Evolutionary conservation across 148 eudicot genomes (phyloP), one percentile per base, ranked within the genome.

Genomic region (Rhododendron ovatum): DNA sequence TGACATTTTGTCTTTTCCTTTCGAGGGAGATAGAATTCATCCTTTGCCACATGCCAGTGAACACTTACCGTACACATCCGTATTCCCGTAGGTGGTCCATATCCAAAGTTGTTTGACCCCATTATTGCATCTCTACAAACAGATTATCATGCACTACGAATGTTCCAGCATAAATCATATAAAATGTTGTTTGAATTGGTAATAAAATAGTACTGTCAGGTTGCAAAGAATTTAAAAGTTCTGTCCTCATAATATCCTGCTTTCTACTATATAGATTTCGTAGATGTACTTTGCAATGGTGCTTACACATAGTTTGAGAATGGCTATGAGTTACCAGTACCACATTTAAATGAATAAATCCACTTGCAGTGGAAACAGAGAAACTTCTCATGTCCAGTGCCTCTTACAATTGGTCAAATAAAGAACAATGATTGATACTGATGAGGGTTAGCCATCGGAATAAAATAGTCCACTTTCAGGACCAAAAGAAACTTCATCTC

Each of bases 141-240:
- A 80, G 59, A 80, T 11, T 50, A 51, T 53, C 65, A 7, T 28
- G 35, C 83, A 51, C 37, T 53, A 30, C 30, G 26, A 80, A 48
- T 11, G 48, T 78, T 30, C 59, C 24, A 48, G n/a, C 82, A 80
- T 51, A 45, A 48, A 26, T 80, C 41, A 50, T 51, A 48, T 48
- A 63, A 51, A 80, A 50, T 43, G 17, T 47, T 51, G 33, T 28
- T 28, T 50, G 18, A 17, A 80, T 1, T 81, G 83, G 71, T 3
- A 53, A 39, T 50, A 15, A 53, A 50, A 28, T 81, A 59, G 35
- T 14, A 81, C n/a, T 48, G 55, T 48, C 59, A 50, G 7, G 35
- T 26, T 80, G 82, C 82, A 47, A 7, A 80, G 18, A n/a, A 80
- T 80, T 48, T 78, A 24, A 78, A 77, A 78, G 81, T 33, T 78